phyloP scores from a whole-genome alignment of 2,329 filamentous ascomycete species.

The Apiospora saccharicola region DNA sequence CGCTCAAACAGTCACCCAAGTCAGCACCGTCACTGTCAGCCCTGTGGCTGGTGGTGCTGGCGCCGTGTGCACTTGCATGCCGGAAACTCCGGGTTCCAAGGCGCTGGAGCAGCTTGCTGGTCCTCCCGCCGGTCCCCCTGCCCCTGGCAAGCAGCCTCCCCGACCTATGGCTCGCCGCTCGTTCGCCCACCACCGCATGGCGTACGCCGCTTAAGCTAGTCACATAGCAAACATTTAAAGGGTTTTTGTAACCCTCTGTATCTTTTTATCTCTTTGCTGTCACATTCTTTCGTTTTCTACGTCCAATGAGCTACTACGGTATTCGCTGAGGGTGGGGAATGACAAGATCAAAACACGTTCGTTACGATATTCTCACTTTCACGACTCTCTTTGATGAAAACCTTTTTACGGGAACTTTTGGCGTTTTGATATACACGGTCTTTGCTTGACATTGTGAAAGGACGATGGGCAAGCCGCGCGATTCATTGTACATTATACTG shows the following conservation, averaged over 20 bases:
- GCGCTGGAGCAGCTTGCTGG: not conserved
- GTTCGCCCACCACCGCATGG: slow-evolving; percentile 8
- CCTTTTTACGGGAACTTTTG: not conserved
- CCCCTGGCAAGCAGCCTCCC: slow-evolving; percentile 12
- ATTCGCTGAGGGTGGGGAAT: not conserved
- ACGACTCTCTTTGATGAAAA: slow-evolving; percentile 16
- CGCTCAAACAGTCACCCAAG: too few species aligned
- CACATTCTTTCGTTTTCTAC: not conserved
- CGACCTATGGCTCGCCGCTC: slow-evolving; percentile 16
- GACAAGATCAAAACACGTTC: slow-evolving; percentile 1
- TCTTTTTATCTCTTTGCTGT: not conserved
- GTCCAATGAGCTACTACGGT: not conserved
- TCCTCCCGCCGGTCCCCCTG: not conserved
- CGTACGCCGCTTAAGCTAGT: slow-evolving; percentile 16
- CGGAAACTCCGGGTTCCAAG: not conserved
- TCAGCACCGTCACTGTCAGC: not conserved
- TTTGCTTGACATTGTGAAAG: not conserved
- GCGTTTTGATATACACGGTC: slow-evolving; percentile 12
- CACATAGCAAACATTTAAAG: not conserved
- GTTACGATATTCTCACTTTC: slow-evolving; percentile 14
- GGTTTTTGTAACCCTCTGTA: not conserved
- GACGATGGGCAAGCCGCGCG: not conserved
- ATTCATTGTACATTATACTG: slow-evolving; percentile 20
- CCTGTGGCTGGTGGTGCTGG: not conserved
- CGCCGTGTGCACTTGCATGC: not conserved